These are phyloP conservation scores for Leishmania braziliensis DNA, from an alignment of 208 protist species.

Conservation along the genomic window DNA sequence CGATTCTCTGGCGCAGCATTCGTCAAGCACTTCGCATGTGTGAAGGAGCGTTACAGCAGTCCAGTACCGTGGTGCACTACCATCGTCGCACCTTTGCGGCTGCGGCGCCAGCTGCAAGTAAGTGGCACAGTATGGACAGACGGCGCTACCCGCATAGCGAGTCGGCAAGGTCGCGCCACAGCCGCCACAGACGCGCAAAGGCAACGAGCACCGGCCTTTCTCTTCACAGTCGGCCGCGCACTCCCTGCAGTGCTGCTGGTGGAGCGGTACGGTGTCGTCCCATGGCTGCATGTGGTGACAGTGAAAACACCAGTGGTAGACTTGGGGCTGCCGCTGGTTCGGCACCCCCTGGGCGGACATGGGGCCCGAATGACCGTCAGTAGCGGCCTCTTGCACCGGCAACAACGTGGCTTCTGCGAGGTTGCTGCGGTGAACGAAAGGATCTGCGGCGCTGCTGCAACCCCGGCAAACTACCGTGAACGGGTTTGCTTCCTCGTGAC, in stretches of 20 bases:
- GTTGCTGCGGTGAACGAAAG: constrained; percentile 1
- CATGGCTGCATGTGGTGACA: constrained; percentile 19
- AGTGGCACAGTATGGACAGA: constrained; percentile 37
- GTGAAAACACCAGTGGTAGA: constrained; percentile 22
- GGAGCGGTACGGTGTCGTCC: not conserved
- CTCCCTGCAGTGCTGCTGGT: constrained; percentile 13
- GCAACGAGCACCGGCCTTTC: constrained; percentile 9
- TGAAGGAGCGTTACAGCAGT: constrained; percentile 27
- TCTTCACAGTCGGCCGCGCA: constrained; percentile 21
- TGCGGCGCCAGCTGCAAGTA: constrained; percentile 18
- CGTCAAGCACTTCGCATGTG: constrained; percentile 28
- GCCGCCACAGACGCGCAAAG: constrained; percentile 22
- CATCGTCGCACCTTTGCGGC: not conserved
- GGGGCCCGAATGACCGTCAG: not conserved
- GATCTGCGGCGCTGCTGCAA: constrained; percentile 19
- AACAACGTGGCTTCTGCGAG: not conserved
- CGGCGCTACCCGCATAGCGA: constrained; percentile 18
- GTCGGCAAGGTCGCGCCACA: constrained; percentile 23
- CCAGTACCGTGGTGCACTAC: constrained; percentile 10
- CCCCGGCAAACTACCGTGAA: constrained; percentile 40
- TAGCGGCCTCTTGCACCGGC: not conserved
- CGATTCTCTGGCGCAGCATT: constrained; percentile 11
- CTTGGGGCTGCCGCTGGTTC: not conserved
- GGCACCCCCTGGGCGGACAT: not conserved
- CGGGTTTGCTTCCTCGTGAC: constrained; percentile 34